Percentiles rank a stretch among this genome's conserved stretches.
Evolutionary conservation across 352 stramenopile genomes (phyloP).

Genomic region (Globisporangium lucens): DNA sequence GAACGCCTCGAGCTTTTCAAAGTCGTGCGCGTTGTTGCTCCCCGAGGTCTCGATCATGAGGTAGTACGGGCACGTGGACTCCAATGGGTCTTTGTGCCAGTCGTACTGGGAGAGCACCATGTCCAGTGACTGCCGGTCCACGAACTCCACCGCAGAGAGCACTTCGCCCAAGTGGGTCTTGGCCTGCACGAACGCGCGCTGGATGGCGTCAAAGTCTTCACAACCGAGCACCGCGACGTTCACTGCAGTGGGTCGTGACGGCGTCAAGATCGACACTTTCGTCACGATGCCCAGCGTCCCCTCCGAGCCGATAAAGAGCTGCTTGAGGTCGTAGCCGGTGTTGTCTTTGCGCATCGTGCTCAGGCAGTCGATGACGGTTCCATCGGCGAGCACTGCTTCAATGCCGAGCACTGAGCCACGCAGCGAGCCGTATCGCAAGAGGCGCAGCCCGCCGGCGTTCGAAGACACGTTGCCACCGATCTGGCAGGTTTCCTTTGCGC

Average conservation of each 20-base stretch:
- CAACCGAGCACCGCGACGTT: slow-evolving; percentile 92
- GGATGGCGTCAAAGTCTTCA: slow-evolving; percentile 81
- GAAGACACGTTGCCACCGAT: slow-evolving; percentile 96
- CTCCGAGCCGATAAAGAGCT: slow-evolving; percentile 96
- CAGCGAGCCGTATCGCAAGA: slow-evolving; percentile 93
- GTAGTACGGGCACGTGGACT: slow-evolving; percentile 79
- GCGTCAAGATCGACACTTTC: slow-evolving; percentile 82
- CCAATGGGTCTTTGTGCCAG: slow-evolving; percentile 65
- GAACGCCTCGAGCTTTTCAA: slow-evolving; percentile 88
- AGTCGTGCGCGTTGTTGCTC: slow-evolving; percentile 89
- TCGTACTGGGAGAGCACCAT: slow-evolving; percentile 80
- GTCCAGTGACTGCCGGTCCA: slow-evolving; percentile 89
- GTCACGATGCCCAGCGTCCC: slow-evolving; percentile 98
- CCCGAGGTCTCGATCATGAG: slow-evolving; percentile 97
- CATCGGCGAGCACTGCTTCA: slow-evolving; percentile 94
- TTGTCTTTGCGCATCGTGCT: slow-evolving; percentile 96
- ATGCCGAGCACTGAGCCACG: slow-evolving; percentile 93
- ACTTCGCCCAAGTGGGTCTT: slow-evolving; percentile 92
- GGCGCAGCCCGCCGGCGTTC: slow-evolving; percentile 94
- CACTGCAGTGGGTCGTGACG: slow-evolving; percentile 61
- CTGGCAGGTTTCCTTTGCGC: slow-evolving; percentile 94
- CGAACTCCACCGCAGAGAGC: slow-evolving; percentile 96
- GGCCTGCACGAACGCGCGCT: slow-evolving; percentile 76
- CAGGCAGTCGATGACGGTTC: slow-evolving; percentile 89
- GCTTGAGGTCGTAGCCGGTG: slow-evolving; percentile 96